phyloP scores from a whole-genome alignment of 306 rosid genomes.

The Elaeagnus macrophylla region DNA sequence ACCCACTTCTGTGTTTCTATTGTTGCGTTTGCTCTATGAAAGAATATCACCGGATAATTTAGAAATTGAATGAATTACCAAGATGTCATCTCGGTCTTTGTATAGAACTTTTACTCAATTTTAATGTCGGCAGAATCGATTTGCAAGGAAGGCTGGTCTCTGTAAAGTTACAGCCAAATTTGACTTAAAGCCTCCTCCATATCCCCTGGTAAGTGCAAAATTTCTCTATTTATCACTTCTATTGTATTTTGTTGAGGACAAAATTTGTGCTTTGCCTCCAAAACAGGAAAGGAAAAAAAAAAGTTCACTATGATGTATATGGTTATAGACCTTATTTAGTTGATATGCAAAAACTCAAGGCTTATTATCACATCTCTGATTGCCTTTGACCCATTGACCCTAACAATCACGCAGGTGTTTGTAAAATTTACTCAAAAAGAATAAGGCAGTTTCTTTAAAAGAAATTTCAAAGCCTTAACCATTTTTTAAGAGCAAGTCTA shows the following conservation, averaged over 20 bases:
- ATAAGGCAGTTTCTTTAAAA: not conserved
- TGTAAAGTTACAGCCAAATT: slow-evolving; percentile 39
- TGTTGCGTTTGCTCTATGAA: not conserved
- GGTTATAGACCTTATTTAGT: not conserved
- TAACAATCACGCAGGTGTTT: slow-evolving; percentile 1
- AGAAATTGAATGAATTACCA: not conserved
- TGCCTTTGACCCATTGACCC: not conserved
- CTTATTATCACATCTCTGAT: not conserved
- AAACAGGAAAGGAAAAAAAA: too few relatives aligned
- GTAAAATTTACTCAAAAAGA: not conserved
- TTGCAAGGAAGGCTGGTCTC: slow-evolving; percentile 26
- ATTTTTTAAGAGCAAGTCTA: too few relatives aligned
- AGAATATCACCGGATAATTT: not conserved
- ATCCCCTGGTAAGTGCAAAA: slow-evolving; percentile 50
- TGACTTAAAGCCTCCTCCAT: slow-evolving; percentile 83
- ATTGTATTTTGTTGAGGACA: not conserved
- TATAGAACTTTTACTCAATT: not conserved
- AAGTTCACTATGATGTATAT: not conserved
- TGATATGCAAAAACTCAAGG: not conserved
- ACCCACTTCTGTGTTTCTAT: not conserved
- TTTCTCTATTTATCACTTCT: slow-evolving; percentile 6
- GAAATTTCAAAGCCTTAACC: too few relatives aligned
- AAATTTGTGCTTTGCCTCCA: not conserved
- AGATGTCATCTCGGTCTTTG: not conserved
- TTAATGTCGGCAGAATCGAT: slow-evolving; percentile 32